These are phyloP conservation scores for Cercospora citrullina DNA, from an alignment of 2,329 filamentous ascomycete genomes.

Conservation along the genomic window DNA sequence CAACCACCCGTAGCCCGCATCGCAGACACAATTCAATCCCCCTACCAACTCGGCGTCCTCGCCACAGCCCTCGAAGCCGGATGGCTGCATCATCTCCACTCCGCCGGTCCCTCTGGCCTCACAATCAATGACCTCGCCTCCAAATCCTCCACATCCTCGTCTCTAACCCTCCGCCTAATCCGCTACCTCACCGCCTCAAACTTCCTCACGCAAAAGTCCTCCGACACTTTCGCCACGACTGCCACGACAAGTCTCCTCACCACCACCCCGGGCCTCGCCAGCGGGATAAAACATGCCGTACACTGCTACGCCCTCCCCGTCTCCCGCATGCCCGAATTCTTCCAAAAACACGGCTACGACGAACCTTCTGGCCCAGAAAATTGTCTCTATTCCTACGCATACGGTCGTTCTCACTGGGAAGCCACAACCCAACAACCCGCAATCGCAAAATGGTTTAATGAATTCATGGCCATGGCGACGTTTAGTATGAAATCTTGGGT, in stretches of 20 bases:
- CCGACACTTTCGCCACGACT: neutral
- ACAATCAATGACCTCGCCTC: neutral
- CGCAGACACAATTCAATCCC: neutral
- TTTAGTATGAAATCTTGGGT: neutral
- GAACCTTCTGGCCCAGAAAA: neutral
- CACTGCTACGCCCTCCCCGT: neutral
- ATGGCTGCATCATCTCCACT: neutral
- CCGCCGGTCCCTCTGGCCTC: neutral
- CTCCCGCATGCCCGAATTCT: neutral
- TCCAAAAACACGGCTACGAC: neutral
- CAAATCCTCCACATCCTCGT: neutral
- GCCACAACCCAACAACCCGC: neutral
- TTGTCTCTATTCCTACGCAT: neutral
- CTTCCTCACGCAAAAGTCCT: neutral
- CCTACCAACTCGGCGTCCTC: neutral
- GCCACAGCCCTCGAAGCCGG: neutral
- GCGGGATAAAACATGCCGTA: neutral
- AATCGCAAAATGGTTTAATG: neutral
- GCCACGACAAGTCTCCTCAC: neutral
- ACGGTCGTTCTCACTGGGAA: neutral
- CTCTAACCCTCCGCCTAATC: neutral
- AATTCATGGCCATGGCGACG: neutral
- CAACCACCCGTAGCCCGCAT: neutral
- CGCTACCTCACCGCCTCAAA: neutral
- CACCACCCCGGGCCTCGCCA: neutral